Evolutionary conservation across 1,139 yeast genomes (phyloP).

Genomic region (Trichomonascaceae sp.): DNA sequence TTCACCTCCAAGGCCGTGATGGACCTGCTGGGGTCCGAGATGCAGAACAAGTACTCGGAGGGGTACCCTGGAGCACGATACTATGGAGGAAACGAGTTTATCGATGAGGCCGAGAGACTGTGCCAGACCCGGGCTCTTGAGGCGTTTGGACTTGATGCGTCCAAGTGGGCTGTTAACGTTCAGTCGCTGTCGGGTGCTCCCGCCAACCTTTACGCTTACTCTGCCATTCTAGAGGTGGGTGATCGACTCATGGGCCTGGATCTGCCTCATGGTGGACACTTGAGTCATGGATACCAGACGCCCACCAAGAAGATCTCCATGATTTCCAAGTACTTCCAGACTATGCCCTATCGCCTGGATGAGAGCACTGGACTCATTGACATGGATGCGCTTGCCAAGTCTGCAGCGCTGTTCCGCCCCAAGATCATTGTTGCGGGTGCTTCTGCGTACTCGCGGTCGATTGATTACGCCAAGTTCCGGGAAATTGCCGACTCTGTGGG

Average conservation of each 20-base stretch:
- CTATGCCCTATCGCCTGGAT: slow-evolving; percentile 95
- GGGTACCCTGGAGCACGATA: slow-evolving; percentile 97
- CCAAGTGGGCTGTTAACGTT: slow-evolving; percentile 95
- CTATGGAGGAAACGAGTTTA: slow-evolving; percentile 94
- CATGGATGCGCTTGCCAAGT: slow-evolving; percentile 85
- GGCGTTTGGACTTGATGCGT: slow-evolving; percentile 69
- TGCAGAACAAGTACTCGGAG: slow-evolving; percentile 97
- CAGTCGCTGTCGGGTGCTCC: slow-evolving; percentile 96
- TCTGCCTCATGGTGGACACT: slow-evolving; percentile 96
- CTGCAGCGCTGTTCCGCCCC: slow-evolving; percentile 85
- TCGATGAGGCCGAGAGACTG: slow-evolving; percentile 81
- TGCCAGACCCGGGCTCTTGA: slow-evolving; percentile 90
- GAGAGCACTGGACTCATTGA: slow-evolving; percentile 87
- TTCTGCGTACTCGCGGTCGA: slow-evolving; percentile 89
- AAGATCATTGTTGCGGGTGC: slow-evolving; percentile 95
- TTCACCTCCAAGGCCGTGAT: slow-evolving; percentile 94
- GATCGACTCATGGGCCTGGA: slow-evolving; percentile 96
- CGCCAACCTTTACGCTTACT: slow-evolving; percentile 92
- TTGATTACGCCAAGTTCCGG: slow-evolving; percentile 92
- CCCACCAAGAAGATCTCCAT: slow-evolving; percentile 90
- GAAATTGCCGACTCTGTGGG: slow-evolving; percentile 94
- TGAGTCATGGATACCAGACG: slow-evolving; percentile 97
- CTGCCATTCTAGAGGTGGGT: slow-evolving; percentile 87
- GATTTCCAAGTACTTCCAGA: slow-evolving; percentile 91
- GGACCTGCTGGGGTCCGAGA: slow-evolving; percentile 94